Percentiles rank a stretch among this genome's conserved stretches.
Conservation (phyloP, 495 filamentous ascomycete species). For the Neurospora sp. region DNA sequence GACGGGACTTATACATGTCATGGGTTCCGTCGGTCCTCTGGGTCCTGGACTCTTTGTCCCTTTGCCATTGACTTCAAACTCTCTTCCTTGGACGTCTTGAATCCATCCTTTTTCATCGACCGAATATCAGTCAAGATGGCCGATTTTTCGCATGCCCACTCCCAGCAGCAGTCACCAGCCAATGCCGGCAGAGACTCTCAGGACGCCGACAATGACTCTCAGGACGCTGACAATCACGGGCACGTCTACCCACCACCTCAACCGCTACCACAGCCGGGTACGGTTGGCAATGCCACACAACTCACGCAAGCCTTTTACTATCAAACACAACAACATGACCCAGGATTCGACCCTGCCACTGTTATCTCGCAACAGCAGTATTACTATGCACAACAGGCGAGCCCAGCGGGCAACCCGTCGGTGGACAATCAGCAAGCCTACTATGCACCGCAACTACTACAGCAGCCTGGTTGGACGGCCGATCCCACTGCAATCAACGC, state of each 20-base stretch:
- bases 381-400: background rate
- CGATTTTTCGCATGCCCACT: background rate
- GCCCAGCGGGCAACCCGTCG: background rate
- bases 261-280: background rate
- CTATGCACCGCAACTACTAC: background rate
- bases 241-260: background rate
- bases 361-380: background rate
- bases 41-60: background rate
- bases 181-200: background rate
- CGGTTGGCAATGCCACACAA: background rate
- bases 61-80: background rate
- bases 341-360: background rate
- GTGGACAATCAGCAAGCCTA: background rate
- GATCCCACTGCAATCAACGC: background rate
- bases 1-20: background rate
- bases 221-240: background rate
- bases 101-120: background rate
- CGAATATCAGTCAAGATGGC: background rate
- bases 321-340: background rate
- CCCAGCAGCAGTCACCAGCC: background rate
- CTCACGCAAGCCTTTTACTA: background rate
- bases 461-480: background rate
- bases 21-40: background rate
- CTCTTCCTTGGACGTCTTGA: background rate
- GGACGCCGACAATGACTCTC: background rate